phyloP scores from a whole-genome alignment of 176 grass and related monocot genomes.

The Phragmites australis region DNA sequence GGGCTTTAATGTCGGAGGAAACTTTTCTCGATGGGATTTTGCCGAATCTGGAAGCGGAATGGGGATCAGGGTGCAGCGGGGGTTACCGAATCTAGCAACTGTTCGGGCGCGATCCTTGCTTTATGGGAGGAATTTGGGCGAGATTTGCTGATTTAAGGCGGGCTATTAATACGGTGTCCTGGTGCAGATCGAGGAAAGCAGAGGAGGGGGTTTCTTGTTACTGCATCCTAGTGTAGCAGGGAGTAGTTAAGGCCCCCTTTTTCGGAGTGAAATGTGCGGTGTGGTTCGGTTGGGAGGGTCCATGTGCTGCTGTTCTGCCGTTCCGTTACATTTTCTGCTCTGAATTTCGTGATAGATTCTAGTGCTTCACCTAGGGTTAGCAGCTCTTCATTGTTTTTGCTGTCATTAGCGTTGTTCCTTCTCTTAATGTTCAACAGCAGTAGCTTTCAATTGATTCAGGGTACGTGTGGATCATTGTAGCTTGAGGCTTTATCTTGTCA shows the following conservation, averaged over 20 bases:
- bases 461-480: neutral
- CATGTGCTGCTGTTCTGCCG: conserved; percentile 10
- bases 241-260: conserved; percentile 24
- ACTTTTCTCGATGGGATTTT: neutral
- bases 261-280: neutral
- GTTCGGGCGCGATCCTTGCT: neutral
- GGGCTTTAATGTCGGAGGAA: conserved; percentile 12
- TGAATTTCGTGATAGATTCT: neutral
- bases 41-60: conserved; percentile 43
- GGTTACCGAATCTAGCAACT: conserved; percentile 37
- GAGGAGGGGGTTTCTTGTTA: neutral
- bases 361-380: conserved; percentile 11
- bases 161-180: conserved; percentile 32
- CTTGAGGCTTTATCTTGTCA: neutral
- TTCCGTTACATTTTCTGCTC: conserved; percentile 1
- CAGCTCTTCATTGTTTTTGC: conserved; percentile 11
- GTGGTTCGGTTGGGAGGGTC: neutral
- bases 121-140: neutral
- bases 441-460: neutral
- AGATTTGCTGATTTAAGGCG: conserved; percentile 36
- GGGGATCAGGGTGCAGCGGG: conserved; percentile 32
- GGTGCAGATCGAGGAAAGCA: conserved; percentile 35
- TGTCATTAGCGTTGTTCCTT: neutral
- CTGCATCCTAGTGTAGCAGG: neutral
- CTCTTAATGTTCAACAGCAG: too few relatives aligned